These are phyloP conservation scores for Cryphonectria japonica DNA, from an alignment of 2,329 filamentous ascomycete species.

Conservation along the genomic window DNA sequence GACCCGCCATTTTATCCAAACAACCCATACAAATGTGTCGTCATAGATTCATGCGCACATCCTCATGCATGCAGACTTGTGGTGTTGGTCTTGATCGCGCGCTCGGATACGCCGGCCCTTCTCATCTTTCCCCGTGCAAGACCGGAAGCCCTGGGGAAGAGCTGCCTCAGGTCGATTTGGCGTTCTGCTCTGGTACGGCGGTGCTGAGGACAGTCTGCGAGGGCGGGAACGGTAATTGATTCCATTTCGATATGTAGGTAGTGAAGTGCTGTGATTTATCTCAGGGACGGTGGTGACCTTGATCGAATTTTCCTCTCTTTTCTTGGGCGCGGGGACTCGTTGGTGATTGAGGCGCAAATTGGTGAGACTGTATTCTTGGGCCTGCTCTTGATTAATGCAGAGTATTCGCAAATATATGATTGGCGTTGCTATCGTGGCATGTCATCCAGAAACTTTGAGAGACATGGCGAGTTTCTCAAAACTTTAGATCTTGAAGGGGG, in stretches of 20 bases:
- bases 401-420: not conserved
- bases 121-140: constrained; percentile 28
- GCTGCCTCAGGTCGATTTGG: constrained; percentile 9
- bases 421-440: not conserved
- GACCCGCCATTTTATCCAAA: not conserved
- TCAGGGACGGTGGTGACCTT: not conserved
- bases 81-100: constrained; percentile 24
- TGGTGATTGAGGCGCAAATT: not conserved
- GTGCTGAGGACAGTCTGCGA: constrained; percentile 19
- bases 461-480: not conserved
- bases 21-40: not conserved
- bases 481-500: not conserved
- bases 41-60: not conserved
- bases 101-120: constrained; percentile 25
- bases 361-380: not conserved
- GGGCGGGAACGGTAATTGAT: constrained; percentile 14
- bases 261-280: not conserved
- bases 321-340: not conserved
- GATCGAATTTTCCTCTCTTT: not conserved
- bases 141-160: constrained; percentile 27
- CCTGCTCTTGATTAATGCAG: not conserved
- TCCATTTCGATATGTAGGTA: constrained; percentile 12
- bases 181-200: constrained; percentile 20
- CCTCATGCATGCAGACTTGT: not conserved
- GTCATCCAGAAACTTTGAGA: not conserved